Percentiles rank a stretch among this genome's conserved stretches.
These are phyloP conservation scores for Alternaria brassicicola DNA, from an alignment of 2,329 filamentous ascomycete genomes.

Conservation along the genomic window DNA sequence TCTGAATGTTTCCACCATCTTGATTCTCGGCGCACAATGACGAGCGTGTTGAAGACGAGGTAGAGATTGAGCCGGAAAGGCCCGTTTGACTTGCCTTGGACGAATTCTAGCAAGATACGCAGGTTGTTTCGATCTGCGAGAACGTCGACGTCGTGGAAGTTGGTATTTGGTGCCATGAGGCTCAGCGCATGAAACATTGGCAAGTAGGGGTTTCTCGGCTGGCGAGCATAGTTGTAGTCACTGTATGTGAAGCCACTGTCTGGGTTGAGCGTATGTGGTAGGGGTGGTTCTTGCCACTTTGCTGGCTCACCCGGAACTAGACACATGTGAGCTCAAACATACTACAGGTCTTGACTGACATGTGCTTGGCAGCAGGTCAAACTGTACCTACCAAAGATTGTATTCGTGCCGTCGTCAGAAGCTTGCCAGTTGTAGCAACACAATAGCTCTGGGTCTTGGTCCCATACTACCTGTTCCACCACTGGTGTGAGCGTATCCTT, in stretches of 20 bases:
- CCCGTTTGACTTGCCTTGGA: slow-evolving; percentile 30
- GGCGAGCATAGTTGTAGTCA: slow-evolving; percentile 39
- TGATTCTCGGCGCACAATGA: slow-evolving; percentile 35
- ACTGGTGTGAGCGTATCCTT: slow-evolving; percentile 17
- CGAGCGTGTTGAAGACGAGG: slow-evolving; percentile 30
- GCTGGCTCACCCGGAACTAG: slow-evolving; percentile 35
- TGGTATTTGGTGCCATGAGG: slow-evolving; percentile 29
- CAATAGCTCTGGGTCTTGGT: slow-evolving; percentile 33
- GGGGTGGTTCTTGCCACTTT: slow-evolving; percentile 26
- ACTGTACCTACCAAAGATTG: slow-evolving; percentile 27
- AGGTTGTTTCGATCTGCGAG: slow-evolving; percentile 41
- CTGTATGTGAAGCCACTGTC: slow-evolving; percentile 31
- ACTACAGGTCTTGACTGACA: background rate
- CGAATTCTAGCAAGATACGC: slow-evolving; percentile 33
- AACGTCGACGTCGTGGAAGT: slow-evolving; percentile 32
- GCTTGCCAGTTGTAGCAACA: slow-evolving; percentile 41
- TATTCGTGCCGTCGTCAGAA: slow-evolving; percentile 28
- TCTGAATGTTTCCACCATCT: slow-evolving; percentile 30
- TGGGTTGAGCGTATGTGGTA: slow-evolving; percentile 26
- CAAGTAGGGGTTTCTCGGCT: slow-evolving; percentile 31
- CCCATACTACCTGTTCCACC: slow-evolving; percentile 26
- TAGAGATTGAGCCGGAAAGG: slow-evolving; percentile 36
- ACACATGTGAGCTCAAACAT: background rate
- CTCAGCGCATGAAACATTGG: slow-evolving; percentile 36
- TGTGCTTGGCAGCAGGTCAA: background rate